A percentile compares a stretch with the other conserved stretches of the same genome.
phyloP scores from a whole-genome alignment of 805 yeast species.

The Komagataella populi region DNA sequence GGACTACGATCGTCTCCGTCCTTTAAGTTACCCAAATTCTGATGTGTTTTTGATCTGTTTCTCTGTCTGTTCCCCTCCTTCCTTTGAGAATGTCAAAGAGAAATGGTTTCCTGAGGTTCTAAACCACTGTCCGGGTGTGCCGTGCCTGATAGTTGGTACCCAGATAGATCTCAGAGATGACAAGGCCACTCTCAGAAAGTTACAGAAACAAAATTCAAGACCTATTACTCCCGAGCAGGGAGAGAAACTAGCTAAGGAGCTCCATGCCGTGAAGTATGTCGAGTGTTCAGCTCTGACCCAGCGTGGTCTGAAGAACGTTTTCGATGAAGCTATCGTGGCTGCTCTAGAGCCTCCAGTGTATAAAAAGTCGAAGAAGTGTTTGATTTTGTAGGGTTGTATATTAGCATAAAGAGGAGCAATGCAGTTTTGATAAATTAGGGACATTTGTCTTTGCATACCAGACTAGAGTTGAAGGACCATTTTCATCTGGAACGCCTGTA shows the following conservation, averaged over 20 bases:
- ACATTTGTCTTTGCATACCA: neutral
- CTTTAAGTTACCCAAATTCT: constrained; percentile 92
- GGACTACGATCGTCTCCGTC: constrained; percentile 95
- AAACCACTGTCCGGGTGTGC: constrained; percentile 96
- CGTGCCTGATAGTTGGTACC: constrained; percentile 93
- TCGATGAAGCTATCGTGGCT: constrained; percentile 97
- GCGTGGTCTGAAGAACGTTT: constrained; percentile 93
- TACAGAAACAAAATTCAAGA: constrained; percentile 78
- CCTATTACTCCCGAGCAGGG: constrained; percentile 85
- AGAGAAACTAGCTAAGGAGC: constrained; percentile 83
- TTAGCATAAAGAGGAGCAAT: neutral
- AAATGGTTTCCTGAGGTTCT: constrained; percentile 97
- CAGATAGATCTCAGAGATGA: constrained; percentile 93
- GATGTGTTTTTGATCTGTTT: constrained; percentile 95
- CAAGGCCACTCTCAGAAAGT: constrained; percentile 77
- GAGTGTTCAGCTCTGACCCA: constrained; percentile 98
- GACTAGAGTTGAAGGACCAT: neutral
- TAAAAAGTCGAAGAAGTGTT: constrained; percentile 71
- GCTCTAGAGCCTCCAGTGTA: constrained; percentile 95
- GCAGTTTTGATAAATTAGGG: constrained; percentile 1
- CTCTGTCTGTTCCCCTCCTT: constrained; percentile 92
- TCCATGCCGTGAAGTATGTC: constrained; percentile 91
- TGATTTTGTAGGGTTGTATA: constrained; percentile 41
- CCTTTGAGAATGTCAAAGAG: constrained; percentile 94
- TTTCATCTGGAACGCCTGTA: neutral